Percentiles rank a stretch among this genome's conserved stretches.
phyloP scores from a whole-genome alignment of 2,329 filamentous ascomycete genomes.

The Neoscytalidium dimidiatum region DNA sequence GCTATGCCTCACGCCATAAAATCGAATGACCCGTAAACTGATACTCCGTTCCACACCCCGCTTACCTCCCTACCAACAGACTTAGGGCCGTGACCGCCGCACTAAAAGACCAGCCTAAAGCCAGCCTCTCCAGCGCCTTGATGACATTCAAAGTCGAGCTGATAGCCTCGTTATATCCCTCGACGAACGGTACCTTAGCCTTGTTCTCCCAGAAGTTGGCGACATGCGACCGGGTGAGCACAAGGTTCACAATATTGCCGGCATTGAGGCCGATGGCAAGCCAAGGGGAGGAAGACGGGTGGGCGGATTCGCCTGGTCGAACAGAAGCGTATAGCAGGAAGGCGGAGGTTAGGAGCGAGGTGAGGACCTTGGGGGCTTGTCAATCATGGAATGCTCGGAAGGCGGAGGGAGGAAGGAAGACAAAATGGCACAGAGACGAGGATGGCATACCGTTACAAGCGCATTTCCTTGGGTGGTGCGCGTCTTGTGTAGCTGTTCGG shows the following conservation, averaged over 20 bases:
- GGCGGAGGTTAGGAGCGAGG: conserved; percentile 29
- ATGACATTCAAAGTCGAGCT: conserved; percentile 6
- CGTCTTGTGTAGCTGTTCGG: conserved; percentile 36
- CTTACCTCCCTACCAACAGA: background rate
- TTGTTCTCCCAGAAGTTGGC: conserved; percentile 35
- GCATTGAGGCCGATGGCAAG: conserved; percentile 20
- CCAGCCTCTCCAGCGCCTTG: background rate
- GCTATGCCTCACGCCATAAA: no score
- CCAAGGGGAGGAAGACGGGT: conserved; percentile 4
- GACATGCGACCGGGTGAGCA: conserved; percentile 31
- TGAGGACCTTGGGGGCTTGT: conserved; percentile 23
- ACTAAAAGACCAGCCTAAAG: background rate
- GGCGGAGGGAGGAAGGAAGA: background rate
- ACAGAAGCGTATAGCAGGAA: conserved; percentile 24
- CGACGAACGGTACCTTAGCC: conserved; percentile 35
- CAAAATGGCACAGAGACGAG: no score
- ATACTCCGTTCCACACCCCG: background rate
- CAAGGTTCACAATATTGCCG: conserved; percentile 22
- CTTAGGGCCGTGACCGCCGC: background rate
- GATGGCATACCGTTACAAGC: conserved; percentile 35
- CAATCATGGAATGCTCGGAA: background rate
- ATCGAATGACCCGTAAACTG: no score
- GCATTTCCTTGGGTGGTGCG: conserved; percentile 37
- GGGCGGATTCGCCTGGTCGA: background rate
- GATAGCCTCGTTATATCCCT: conserved; percentile 40